phyloP scores from a whole-genome alignment of 768 basidiomycete genomes.

The Rossbeevera mucosa region DNA sequence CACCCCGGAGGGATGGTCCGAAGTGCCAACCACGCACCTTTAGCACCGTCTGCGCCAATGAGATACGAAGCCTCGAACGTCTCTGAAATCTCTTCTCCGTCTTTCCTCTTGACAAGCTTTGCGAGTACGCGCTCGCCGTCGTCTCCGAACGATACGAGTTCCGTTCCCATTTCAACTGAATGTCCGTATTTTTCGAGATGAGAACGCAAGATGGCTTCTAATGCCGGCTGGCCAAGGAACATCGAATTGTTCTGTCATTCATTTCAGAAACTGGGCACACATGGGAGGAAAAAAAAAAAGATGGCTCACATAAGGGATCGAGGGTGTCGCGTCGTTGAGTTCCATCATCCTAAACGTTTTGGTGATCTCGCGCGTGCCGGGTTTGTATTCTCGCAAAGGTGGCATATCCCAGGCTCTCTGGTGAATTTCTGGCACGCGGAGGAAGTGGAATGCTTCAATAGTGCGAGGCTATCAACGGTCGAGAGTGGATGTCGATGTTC shows the following conservation, averaged over 20 bases:
- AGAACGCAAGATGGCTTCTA: slow-evolving; percentile 27
- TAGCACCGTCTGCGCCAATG: slow-evolving; percentile 41
- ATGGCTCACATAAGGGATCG: slow-evolving; percentile 25
- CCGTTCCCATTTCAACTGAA: slow-evolving; percentile 41
- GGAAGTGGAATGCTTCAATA: slow-evolving; percentile 39
- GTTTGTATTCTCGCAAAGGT: slow-evolving; percentile 34
- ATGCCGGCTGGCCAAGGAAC: slow-evolving; percentile 18
- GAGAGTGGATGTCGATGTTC: neutral
- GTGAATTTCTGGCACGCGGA: slow-evolving; percentile 38
- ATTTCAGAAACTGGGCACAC: neutral
- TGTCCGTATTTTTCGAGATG: slow-evolving; percentile 23
- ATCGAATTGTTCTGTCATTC: too few relatives aligned
- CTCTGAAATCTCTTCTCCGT: slow-evolving; percentile 26
- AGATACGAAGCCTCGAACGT: slow-evolving; percentile 29
- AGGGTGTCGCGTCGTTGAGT: slow-evolving; percentile 20
- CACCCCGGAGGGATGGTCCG: too few relatives aligned
- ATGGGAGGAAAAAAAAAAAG: neutral
- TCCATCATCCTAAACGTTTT: slow-evolving; percentile 4
- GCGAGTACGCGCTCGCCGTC: slow-evolving; percentile 34
- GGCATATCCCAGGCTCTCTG: slow-evolving; percentile 25
- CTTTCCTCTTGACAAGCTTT: slow-evolving; percentile 27
- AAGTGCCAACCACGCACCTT: slow-evolving; percentile 11
- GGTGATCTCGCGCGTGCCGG: slow-evolving; percentile 14
- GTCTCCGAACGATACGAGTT: slow-evolving; percentile 43
- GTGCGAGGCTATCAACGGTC: slow-evolving; percentile 28